Evolutionary conservation across 2,329 filamentous ascomycete genomes (phyloP), one percentile per base, ranked within the genome.

Genomic region (Penicillium decumbens): DNA sequence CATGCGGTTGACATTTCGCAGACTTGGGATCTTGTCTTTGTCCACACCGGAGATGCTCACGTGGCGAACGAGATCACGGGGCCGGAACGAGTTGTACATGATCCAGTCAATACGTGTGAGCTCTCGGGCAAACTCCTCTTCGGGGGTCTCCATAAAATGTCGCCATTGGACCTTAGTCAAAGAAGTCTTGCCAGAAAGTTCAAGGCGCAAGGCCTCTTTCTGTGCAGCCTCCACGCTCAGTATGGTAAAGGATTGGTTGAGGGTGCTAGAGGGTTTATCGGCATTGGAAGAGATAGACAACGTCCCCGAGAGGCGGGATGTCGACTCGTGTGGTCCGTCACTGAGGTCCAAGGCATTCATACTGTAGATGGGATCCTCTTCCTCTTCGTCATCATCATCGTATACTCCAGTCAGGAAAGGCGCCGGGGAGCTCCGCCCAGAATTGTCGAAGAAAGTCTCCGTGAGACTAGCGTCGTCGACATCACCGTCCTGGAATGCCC

Each of bases 21-120:
- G 76, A 60, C 83, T 86, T 65, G 82, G 85, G 67, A 83, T 85
- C 63, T 88, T 72, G 24, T 70, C 68, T 49, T 72, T 72, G 40
- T 73, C 69, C 4, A 65, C 58, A 1, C 68, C 66, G 0, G 85
- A 82, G 41, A 96, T 75, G 63, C 85, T 93, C 56, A 96, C 91
- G 65, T 96, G 88, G 4, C 93, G 87, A 37, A 97, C 87, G 42
- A 97, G 83, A 70, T 98, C 93, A 50, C 93, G 88, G 47, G 95
- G 88, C 24, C 89, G 84, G 54, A 97, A 95, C 1, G 90, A 91
- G 45, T 88, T 95, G 69, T 96, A 97, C 87, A 97, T 93, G 68
- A 95, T 84, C 92, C 92, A 97, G 72, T 98, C 93, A 47, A 98
- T 95, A 53, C 92, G 81, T 3, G 93, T 97, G 63, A 98, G 80